phyloP scores from a whole-genome alignment of 2,329 filamentous ascomycete genomes.

The Sporothrix phasma region DNA sequence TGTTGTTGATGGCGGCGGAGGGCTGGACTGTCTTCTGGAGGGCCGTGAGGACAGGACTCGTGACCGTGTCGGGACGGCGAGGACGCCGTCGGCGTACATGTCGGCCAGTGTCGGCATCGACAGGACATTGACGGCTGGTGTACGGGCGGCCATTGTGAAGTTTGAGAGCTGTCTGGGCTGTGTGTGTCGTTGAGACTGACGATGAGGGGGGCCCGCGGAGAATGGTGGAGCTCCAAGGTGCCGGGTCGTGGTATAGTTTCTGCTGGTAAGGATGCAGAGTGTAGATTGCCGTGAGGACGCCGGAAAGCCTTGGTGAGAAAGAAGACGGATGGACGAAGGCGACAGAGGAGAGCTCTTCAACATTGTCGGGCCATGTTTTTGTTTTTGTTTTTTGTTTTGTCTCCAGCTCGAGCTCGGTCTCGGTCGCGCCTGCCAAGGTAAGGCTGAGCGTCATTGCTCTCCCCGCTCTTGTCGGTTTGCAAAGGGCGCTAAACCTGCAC shows the following conservation, averaged over 20 bases:
- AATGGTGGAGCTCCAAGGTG: background rate
- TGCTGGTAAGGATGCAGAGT: background rate
- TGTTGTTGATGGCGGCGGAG: slow-evolving; percentile 54
- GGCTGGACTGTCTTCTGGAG: slow-evolving; percentile 16
- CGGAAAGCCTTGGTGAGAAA: background rate
- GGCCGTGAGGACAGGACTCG: background rate
- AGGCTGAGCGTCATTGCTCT: background rate
- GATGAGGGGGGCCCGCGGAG: background rate
- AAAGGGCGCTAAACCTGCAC: background rate
- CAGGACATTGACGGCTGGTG: background rate
- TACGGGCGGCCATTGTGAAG: background rate
- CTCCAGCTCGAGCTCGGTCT: too few species aligned
- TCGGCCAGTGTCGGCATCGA: background rate
- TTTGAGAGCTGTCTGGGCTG: background rate
- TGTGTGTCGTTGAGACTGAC: background rate
- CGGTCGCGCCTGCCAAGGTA: background rate
- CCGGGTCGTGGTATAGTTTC: background rate
- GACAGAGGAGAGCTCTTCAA: background rate
- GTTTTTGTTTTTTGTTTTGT: too few species aligned
- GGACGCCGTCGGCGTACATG: background rate
- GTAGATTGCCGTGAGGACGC: background rate
- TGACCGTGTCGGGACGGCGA: background rate
- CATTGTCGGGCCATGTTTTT: background rate
- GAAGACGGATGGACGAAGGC: background rate
- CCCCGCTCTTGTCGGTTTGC: slow-evolving; percentile 8